A percentile compares a stretch with the other conserved stretches of the same genome.
Evolutionary conservation across 2,329 filamentous ascomycete genomes (phyloP).

Genomic region (Penicillium paneum): DNA sequence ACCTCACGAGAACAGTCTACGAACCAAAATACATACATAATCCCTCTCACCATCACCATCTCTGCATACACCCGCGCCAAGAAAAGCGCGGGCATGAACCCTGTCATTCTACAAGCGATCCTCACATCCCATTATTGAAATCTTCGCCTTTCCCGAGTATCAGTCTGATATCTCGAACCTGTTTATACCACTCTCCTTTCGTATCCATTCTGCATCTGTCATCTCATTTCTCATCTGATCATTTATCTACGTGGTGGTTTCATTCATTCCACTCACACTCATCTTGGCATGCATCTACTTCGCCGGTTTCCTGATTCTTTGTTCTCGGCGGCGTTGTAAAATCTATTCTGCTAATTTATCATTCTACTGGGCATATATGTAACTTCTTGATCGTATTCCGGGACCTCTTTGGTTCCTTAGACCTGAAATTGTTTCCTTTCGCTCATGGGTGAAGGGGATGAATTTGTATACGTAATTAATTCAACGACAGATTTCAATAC

Average conservation of each 20-base stretch:
- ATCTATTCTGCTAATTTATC: background rate
- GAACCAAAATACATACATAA: conserved; percentile 6
- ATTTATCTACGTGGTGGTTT: background rate
- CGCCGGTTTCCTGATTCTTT: background rate
- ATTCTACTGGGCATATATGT: background rate
- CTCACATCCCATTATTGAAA: background rate
- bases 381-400: background rate
- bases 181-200: background rate
- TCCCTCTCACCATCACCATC: background rate
- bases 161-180: background rate
- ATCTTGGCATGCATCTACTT: background rate
- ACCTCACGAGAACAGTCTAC: background rate
- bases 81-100: background rate
- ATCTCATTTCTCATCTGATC: background rate
- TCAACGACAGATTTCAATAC: too few relatives aligned
- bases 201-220: background rate
- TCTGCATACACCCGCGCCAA: background rate
- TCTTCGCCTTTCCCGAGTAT: background rate
- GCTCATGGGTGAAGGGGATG: background rate
- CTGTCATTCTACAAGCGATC: background rate
- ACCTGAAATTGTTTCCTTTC: background rate
- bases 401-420: background rate
- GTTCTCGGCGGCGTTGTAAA: background rate
- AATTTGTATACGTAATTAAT: background rate
- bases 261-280: background rate